Conservation (phyloP, 1,284 basidiomycete species). For the Cerioporus squamosus region DNA sequence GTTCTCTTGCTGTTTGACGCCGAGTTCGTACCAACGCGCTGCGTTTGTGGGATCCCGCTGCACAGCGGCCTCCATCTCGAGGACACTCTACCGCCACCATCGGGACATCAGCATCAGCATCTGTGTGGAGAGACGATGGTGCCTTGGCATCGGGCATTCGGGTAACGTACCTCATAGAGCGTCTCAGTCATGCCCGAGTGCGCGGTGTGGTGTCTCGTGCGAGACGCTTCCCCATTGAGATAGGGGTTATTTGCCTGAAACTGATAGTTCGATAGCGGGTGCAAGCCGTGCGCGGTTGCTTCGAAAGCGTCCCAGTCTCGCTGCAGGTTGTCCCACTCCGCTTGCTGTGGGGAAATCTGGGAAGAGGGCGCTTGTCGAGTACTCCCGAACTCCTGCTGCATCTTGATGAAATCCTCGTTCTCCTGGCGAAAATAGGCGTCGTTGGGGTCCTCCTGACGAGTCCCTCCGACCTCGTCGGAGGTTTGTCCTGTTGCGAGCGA, state of each 20-base stretch:
- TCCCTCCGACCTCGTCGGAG: constrained; percentile 20
- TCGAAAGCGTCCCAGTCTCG: constrained; percentile 85
- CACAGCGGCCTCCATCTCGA: constrained; percentile 91
- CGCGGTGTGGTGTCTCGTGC: constrained; percentile 57
- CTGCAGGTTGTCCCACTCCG: constrained; percentile 74
- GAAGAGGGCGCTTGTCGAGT: not conserved
- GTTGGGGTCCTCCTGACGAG: constrained; percentile 47
- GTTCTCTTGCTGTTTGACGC: constrained; percentile 98
- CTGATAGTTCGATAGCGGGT: constrained; percentile 63
- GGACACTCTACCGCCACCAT: constrained; percentile 62
- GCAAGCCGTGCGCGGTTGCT: constrained; percentile 67
- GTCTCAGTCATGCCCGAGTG: constrained; percentile 48
- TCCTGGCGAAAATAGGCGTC: constrained; percentile 76
- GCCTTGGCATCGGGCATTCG: not conserved
- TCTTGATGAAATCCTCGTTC: constrained; percentile 63
- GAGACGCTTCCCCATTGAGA: constrained; percentile 58
- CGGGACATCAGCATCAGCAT: constrained; percentile 4
- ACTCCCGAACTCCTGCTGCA: constrained; percentile 3
- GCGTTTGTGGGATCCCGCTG: constrained; percentile 79
- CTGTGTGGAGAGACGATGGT: constrained; percentile 7
- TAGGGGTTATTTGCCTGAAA: constrained; percentile 89
- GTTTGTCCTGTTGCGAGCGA: not conserved
- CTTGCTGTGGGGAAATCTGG: constrained; percentile 8
- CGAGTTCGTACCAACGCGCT: constrained; percentile 87
- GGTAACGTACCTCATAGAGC: constrained; percentile 59